Evolutionary conservation across 768 basidiomycete species (phyloP).

Genomic region (Auricularia heimuer): DNA sequence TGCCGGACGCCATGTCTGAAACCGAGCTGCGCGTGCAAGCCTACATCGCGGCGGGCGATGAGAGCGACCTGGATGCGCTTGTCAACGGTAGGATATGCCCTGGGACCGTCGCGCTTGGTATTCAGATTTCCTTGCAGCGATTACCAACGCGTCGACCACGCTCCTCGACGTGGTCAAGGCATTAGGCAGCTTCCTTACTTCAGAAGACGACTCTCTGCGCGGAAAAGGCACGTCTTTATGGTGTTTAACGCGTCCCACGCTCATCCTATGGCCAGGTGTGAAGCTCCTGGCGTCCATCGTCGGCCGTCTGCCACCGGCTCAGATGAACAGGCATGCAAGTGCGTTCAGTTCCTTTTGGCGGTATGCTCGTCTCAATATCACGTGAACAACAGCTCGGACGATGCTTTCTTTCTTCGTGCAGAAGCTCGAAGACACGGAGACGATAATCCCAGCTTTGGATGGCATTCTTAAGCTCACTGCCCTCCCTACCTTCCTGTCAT

Average conservation of each 20-base stretch:
- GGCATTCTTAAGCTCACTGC: slow-evolving; percentile 61
- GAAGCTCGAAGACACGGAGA: slow-evolving; percentile 80
- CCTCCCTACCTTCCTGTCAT: slow-evolving; percentile 51
- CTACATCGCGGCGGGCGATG: background rate
- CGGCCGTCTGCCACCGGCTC: slow-evolving; percentile 44
- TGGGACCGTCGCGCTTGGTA: background rate
- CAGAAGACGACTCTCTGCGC: slow-evolving; percentile 69
- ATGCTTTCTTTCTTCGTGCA: slow-evolving; percentile 74
- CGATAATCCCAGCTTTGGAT: slow-evolving; percentile 69
- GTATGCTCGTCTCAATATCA: background rate
- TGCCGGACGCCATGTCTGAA: background rate
- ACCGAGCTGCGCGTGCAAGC: background rate
- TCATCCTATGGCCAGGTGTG: slow-evolving; percentile 48
- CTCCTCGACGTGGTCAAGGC: slow-evolving; percentile 76
- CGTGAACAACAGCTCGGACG: slow-evolving; percentile 52
- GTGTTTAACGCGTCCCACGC: slow-evolving; percentile 9
- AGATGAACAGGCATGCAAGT: slow-evolving; percentile 79
- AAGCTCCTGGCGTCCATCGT: slow-evolving; percentile 72
- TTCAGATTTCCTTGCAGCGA: slow-evolving; percentile 25
- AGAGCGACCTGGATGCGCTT: background rate
- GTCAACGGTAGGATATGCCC: background rate
- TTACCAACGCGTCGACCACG: slow-evolving; percentile 45
- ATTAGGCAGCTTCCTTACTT: slow-evolving; percentile 79
- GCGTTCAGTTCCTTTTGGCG: slow-evolving; percentile 15
- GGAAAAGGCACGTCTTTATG: slow-evolving; percentile 52